Conservation (phyloP, 257 asterid genomes). For the Solanum lycopersicoides region DNA sequence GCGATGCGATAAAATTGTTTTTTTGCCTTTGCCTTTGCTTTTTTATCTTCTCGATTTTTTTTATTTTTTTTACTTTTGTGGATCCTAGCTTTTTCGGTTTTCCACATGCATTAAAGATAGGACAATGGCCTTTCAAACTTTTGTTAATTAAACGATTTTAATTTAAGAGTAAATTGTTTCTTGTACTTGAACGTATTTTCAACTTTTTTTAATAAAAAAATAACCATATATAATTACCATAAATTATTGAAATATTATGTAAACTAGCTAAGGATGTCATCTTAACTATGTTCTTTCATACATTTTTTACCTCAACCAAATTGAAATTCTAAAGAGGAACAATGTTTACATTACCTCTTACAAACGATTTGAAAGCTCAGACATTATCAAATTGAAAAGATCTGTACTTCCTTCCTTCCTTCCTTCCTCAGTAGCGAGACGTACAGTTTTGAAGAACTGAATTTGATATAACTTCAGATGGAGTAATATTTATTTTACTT, state of each 20-base stretch:
- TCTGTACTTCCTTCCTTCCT: too few species aligned
- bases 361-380: too few species aligned
- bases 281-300: neutral
- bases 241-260: neutral
- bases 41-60: neutral
- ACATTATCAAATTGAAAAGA: too few species aligned
- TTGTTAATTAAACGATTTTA: neutral
- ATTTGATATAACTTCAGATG: too few species aligned
- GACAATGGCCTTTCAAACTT: neutral
- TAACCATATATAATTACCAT: neutral
- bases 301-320: too few species aligned
- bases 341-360: too few species aligned
- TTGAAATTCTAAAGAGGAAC: too few species aligned
- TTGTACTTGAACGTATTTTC: neutral
- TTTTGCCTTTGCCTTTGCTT: neutral
- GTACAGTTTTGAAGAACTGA: too few species aligned
- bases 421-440: too few species aligned
- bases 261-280: neutral
- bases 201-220: neutral
- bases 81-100: neutral
- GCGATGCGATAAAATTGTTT: neutral
- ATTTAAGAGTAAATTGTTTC: neutral
- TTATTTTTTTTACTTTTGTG: neutral
- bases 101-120: neutral
- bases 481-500: too few species aligned